phyloP scores from a whole-genome alignment of 768 basidiomycete species.

The Pleurotus eryngii region DNA sequence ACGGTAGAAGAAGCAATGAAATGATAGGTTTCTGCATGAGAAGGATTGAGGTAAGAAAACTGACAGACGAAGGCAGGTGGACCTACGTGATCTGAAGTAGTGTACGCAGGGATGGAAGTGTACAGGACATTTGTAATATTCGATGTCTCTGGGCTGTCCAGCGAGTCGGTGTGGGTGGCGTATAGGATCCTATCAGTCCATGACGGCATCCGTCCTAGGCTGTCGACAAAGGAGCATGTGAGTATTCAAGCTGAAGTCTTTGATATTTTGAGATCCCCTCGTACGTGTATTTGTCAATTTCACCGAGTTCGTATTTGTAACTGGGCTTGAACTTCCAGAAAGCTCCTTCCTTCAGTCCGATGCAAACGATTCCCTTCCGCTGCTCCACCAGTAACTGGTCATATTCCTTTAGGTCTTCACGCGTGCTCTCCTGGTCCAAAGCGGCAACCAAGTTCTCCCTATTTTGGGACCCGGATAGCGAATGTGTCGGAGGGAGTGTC shows the following conservation, averaged over 20 bases:
- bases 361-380: conserved; percentile 60
- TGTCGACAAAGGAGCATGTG: conserved; percentile 20
- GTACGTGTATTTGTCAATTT: conserved; percentile 80
- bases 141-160: conserved; percentile 45
- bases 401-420: conserved; percentile 63
- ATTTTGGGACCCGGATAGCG: conserved; percentile 32
- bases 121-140: conserved; percentile 67
- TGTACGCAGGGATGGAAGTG: conserved; percentile 78
- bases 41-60: neutral
- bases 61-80: neutral
- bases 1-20: conserved; percentile 62
- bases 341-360: conserved; percentile 79
- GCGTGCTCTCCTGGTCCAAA: conserved; percentile 45
- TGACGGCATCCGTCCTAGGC: conserved; percentile 72
- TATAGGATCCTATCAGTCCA: conserved; percentile 96
- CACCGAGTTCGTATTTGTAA: conserved; percentile 82
- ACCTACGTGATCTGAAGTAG: conserved; percentile 86
- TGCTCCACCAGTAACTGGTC: conserved; percentile 71
- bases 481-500: conserved; percentile 53
- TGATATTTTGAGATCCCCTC: too few relatives aligned
- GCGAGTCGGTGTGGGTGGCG: conserved; percentile 67
- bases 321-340: conserved; percentile 89
- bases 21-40: conserved; percentile 79
- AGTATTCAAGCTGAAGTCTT: conserved; percentile 15
- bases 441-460: conserved; percentile 34